Conservation (phyloP, 192 early-diverging fungal species). For the Pilobolus umbonatus region DNA sequence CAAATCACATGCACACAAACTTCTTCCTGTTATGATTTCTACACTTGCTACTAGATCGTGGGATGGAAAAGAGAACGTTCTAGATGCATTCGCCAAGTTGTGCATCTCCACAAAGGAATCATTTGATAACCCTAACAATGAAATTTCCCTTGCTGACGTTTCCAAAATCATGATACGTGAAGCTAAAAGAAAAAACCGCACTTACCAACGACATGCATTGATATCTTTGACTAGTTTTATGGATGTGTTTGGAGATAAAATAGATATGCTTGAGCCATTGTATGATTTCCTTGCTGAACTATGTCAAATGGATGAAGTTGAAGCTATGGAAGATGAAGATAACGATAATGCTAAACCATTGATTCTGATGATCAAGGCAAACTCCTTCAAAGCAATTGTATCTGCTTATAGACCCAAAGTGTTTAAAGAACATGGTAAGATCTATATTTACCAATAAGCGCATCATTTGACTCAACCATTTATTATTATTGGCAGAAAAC, state of each 20-base stretch:
- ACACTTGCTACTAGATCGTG: conserved; percentile 67
- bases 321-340: conserved; percentile 52
- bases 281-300: conserved; percentile 48
- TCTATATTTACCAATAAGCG: neutral
- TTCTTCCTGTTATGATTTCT: conserved; percentile 59
- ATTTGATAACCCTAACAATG: conserved; percentile 27
- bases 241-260: conserved; percentile 46
- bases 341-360: conserved; percentile 57
- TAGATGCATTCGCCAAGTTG: conserved; percentile 56
- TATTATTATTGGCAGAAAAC: neutral
- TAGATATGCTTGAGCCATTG: conserved; percentile 56
- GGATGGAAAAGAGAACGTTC: conserved; percentile 76
- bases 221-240: conserved; percentile 57
- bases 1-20: conserved; percentile 34
- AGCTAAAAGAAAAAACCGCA: conserved; percentile 67
- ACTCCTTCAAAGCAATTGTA: conserved; percentile 61
- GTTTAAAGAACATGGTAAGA: conserved; percentile 50
- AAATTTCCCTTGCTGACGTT: conserved; percentile 37
- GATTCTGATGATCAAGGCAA: conserved; percentile 58
- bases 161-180: conserved; percentile 63
- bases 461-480: neutral
- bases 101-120: conserved; percentile 49
- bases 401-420: conserved; percentile 46
- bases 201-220: conserved; percentile 64
- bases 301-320: conserved; percentile 38